Evolutionary conservation across 164 flowering plant species (phyloP).

Genomic region (Aristolochia fimbriata): DNA sequence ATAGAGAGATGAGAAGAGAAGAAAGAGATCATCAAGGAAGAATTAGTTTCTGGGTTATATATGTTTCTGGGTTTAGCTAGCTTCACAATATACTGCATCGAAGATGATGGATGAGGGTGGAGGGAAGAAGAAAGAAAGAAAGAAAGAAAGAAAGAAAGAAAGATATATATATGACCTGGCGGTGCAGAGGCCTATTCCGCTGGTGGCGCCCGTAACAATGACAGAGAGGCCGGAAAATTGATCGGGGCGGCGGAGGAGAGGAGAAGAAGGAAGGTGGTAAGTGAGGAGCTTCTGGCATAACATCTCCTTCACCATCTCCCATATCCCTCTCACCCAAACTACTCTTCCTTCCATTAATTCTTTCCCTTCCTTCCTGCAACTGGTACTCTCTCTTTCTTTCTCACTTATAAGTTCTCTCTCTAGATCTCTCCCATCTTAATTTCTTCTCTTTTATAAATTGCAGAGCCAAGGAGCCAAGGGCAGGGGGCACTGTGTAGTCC

Average conservation of each 20-base stretch:
- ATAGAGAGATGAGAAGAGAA: no score
- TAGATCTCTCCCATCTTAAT: background rate
- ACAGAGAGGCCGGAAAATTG: constrained; percentile 14
- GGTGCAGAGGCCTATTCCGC: constrained; percentile 28
- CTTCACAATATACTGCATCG: no score
- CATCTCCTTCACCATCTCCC: constrained; percentile 17
- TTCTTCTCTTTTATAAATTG: no score
- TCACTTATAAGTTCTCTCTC: background rate
- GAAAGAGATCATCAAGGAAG: no score
- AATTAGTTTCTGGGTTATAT: no score
- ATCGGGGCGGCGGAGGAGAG: constrained; percentile 17
- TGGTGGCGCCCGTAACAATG: constrained; percentile 30
- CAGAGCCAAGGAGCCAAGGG: no score
- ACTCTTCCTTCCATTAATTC: constrained; percentile 15
- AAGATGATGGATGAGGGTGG: no score
- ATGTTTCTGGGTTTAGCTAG: no score
- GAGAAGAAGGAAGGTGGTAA: constrained; percentile 16
- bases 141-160: no score
- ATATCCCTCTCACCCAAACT: constrained; percentile 14
- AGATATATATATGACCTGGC: constrained; percentile 13
- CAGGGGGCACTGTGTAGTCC: no score
- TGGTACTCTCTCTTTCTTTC: constrained; percentile 6
- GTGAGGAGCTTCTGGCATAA: constrained; percentile 21
- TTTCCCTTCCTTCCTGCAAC: no score
- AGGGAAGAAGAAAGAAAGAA: no score